phyloP scores from a whole-genome alignment of 129 eudicot species.

The Cynara cardunculus region DNA sequence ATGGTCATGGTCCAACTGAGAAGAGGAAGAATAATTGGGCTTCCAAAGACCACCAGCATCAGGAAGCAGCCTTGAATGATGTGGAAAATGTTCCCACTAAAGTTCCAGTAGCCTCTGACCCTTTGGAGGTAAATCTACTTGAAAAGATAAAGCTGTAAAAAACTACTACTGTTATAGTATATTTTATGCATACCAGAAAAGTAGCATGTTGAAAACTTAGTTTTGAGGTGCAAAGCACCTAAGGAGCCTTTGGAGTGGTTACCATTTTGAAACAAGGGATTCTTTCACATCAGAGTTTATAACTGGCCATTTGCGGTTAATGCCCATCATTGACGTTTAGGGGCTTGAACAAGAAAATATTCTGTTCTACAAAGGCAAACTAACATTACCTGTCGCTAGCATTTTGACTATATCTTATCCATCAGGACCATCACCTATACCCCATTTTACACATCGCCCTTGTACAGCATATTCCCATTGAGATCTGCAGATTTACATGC shows the following conservation, averaged over 20 bases:
- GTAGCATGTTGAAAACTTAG: conserved; percentile 10
- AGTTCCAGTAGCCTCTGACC: conserved; percentile 69
- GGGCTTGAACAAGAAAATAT: background rate
- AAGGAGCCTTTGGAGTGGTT: background rate
- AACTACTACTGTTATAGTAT: background rate
- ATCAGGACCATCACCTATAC: background rate
- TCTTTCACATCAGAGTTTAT: background rate
- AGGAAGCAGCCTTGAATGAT: conserved; percentile 28
- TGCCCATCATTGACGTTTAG: background rate
- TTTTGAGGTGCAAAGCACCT: background rate
- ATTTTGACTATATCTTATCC: background rate
- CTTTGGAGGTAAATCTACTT: conserved; percentile 60
- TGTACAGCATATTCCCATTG: background rate
- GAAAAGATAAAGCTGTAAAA: background rate
- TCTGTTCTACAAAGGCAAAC: background rate
- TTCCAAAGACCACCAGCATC: conserved; percentile 27
- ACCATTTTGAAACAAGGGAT: background rate
- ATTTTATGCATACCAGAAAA: background rate
- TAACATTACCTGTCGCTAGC: background rate
- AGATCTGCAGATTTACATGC: background rate
- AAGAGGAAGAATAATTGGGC: conserved; percentile 48
- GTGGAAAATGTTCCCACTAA: conserved; percentile 30
- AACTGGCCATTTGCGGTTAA: background rate
- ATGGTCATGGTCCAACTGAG: conserved; percentile 52
- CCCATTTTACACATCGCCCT: background rate